Evolutionary conservation across 2,329 filamentous ascomycete species (phyloP).

Genomic region (Ascosphaera aggregata): DNA sequence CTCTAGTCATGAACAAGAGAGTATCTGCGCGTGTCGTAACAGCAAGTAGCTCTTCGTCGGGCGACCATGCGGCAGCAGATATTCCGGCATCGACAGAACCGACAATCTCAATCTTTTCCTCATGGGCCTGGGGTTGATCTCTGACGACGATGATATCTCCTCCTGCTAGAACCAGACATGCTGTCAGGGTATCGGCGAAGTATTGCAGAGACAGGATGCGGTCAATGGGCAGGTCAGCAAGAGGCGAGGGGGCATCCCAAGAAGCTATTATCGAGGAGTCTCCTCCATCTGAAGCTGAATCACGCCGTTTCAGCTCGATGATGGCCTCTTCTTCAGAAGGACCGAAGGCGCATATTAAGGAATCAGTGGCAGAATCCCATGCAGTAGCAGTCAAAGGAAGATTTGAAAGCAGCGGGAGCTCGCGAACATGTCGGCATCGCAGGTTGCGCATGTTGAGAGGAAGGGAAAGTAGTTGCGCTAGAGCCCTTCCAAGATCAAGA

Average conservation of each 20-base stretch:
- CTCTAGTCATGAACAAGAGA: constrained; percentile 75
- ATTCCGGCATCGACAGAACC: constrained; percentile 88
- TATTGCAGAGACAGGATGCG: constrained; percentile 58
- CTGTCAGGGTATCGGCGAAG: constrained; percentile 55
- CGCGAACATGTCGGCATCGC: constrained; percentile 47
- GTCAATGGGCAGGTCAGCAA: constrained; percentile 53
- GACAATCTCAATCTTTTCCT: constrained; percentile 79
- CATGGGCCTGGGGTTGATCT: constrained; percentile 40
- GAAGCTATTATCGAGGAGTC: constrained; percentile 39
- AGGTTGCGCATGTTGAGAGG: constrained; percentile 58
- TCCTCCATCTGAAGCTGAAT: constrained; percentile 17
- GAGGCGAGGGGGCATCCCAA: constrained; percentile 72
- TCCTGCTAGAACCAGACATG: constrained; percentile 65
- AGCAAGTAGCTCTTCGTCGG: constrained; percentile 75
- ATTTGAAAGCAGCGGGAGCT: constrained; percentile 35
- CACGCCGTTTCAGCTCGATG: constrained; percentile 44
- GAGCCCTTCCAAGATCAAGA: no score
- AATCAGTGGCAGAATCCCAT: constrained; percentile 64
- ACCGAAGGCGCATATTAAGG: constrained; percentile 63
- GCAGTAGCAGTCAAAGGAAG: constrained; percentile 50
- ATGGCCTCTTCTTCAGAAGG: constrained; percentile 45
- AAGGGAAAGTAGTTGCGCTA: constrained; percentile 1
- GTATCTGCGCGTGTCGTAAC: constrained; percentile 61
- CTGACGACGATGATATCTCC: constrained; percentile 77
- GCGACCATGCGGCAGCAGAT: constrained; percentile 73